Base-by-base conservation (phyloP, 352 stramenopile species). In the Aphanomyces astaci region DNA sequence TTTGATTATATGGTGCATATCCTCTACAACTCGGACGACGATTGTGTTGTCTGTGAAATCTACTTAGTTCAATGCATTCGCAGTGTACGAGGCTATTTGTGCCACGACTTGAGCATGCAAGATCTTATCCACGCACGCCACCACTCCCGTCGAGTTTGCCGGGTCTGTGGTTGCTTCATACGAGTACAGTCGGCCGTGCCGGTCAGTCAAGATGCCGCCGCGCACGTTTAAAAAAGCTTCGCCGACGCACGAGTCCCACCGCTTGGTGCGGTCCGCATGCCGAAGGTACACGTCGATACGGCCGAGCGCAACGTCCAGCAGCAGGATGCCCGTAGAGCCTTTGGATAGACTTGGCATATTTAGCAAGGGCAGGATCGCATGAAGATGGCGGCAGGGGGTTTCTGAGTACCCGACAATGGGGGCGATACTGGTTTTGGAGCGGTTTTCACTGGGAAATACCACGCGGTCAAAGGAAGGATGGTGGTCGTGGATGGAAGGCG, bases 201-300 rank as follows among this genome's bases (percentile, higher is more conserved):
- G 80, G 67, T 89, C 79, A 2, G 83, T 79, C 31, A 91, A 67
- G 28, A 75, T 69, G 3, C 83, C 83, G 10, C 81, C 83, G 7
- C 89, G 69, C 1, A 72, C 83, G 28, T 78, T 77, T 2, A 91
- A 71, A 39, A 91, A 65, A 27, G 83, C 78, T 72, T 91, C 83
- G 7, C 89, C 72, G 1, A 82, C 83, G 62, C 83, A 91, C 54
- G 89, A 89, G 72, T 91, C 83, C 83, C 83, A 91, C 62, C 85
- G 85, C 63, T 86, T 85, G 51, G 83, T 91, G 3, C 78, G 78
- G 31, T 81, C 75, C 22, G 82, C 83, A 66, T 88, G 86, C 45
- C 83, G 80, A 56, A 89, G 80, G 73, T 89, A 91, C 36, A 75
- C 73, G 73, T 91, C 81, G 63, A 77, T 85, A 24, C 73, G 66